phyloP scores from a whole-genome alignment of 805 yeast genomes.

The Saturnispora bothae region DNA sequence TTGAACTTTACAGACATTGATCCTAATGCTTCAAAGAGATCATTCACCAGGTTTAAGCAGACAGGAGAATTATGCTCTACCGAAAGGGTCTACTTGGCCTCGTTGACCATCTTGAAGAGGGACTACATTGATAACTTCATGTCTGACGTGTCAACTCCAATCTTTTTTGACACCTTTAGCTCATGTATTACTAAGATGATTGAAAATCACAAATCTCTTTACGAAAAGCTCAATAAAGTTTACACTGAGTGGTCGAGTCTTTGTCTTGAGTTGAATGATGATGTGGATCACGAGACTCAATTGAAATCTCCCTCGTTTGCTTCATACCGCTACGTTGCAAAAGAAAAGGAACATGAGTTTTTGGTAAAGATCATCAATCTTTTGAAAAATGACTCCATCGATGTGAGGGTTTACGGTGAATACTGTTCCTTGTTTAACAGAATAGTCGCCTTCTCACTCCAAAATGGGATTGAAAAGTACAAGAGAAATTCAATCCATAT shows the following conservation, averaged over 20 bases:
- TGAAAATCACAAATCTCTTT: constrained; percentile 25
- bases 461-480: constrained; percentile 19
- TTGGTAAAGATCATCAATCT: constrained; percentile 15
- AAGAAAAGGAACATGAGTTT: constrained; percentile 14
- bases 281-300: constrained; percentile 6
- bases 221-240: constrained; percentile 18
- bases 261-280: constrained; percentile 7
- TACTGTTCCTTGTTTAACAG: constrained; percentile 21
- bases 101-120: constrained; percentile 33
- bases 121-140: constrained; percentile 34
- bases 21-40: constrained; percentile 10
- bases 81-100: constrained; percentile 38
- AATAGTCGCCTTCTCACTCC: constrained; percentile 16
- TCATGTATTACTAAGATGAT: constrained; percentile 24
- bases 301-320: constrained; percentile 19
- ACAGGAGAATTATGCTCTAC: constrained; percentile 37
- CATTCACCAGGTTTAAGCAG: constrained; percentile 22
- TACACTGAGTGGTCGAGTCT: constrained; percentile 17
- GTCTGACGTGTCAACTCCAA: constrained; percentile 27
- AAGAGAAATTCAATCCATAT: constrained; percentile 16
- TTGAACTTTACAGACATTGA: constrained; percentile 2
- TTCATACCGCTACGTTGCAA: constrained; percentile 13
- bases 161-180: constrained; percentile 23
- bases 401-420: constrained; percentile 18
- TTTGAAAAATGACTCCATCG: constrained; percentile 15